phyloP scores from a whole-genome alignment of 192 early-diverging fungal species.

The Backusella sp. region DNA sequence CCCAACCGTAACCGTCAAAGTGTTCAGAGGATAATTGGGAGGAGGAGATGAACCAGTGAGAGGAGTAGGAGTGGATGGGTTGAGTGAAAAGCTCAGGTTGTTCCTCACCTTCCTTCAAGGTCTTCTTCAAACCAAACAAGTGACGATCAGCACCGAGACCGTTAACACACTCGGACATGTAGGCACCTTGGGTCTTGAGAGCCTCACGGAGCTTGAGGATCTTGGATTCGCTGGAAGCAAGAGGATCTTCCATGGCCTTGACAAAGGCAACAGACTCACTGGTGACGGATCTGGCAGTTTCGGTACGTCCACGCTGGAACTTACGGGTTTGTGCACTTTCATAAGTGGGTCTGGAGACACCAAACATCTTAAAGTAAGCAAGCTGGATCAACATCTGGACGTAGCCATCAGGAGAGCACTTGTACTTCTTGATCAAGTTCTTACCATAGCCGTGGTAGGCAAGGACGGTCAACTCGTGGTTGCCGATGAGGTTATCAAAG shows the following conservation, averaged over 20 bases:
- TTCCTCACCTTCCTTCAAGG: conserved; percentile 67
- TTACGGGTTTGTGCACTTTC: conserved; percentile 91
- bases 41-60: conserved; percentile 91
- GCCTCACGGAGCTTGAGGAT: conserved; percentile 72
- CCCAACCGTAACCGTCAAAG: conserved; percentile 89
- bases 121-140: conserved; percentile 79
- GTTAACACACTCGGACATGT: conserved; percentile 80
- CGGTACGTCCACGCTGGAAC: conserved; percentile 93
- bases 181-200: conserved; percentile 70
- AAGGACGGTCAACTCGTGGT: conserved; percentile 82
- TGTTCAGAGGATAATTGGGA: conserved; percentile 90
- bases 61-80: conserved; percentile 73
- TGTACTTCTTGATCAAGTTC: conserved; percentile 86
- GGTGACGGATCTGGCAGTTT: conserved; percentile 84
- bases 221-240: conserved; percentile 49
- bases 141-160: conserved; percentile 91
- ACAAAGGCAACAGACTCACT: conserved; percentile 84
- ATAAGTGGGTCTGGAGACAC: conserved; percentile 79
- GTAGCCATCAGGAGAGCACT: conserved; percentile 76
- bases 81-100: conserved; percentile 88
- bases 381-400: conserved; percentile 95
- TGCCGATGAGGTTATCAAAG: conserved; percentile 77
- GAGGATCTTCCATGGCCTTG: conserved; percentile 77
- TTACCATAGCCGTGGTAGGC: conserved; percentile 92
- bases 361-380: conserved; percentile 92